Evolutionary conservation across 1,139 yeast genomes (phyloP).

Genomic region (Kazachstania sp.): DNA sequence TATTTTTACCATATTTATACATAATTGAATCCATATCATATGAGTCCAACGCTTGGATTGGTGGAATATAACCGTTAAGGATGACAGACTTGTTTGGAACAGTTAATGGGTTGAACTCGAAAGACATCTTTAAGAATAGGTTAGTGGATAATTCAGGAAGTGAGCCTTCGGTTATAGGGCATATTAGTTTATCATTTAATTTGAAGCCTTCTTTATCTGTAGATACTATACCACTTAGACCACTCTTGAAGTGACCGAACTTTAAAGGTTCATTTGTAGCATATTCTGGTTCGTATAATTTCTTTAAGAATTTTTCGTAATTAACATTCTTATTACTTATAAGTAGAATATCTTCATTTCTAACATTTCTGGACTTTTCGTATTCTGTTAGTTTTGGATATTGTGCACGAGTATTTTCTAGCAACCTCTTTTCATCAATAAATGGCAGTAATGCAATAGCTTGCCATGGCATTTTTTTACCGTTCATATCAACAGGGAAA

Average conservation of each 20-base stretch:
- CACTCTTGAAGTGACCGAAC: constrained; percentile 43
- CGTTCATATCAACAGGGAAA: constrained; percentile 89
- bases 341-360: constrained; percentile 52
- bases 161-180: constrained; percentile 50
- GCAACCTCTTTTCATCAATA: constrained; percentile 71
- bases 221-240: constrained; percentile 60
- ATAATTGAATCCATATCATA: constrained; percentile 62
- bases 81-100: constrained; percentile 69
- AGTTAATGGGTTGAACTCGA: constrained; percentile 50
- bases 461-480: constrained; percentile 92
- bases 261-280: constrained; percentile 18
- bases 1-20: constrained; percentile 30
- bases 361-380: constrained; percentile 64
- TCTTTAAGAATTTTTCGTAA: constrained; percentile 25
- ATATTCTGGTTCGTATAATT: constrained; percentile 28
- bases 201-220: constrained; percentile 39
- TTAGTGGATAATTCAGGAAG: constrained; percentile 51
- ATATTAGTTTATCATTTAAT: constrained; percentile 40
- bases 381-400: constrained; percentile 57
- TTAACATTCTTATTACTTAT: constrained; percentile 47
- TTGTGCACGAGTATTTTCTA: constrained; percentile 55
- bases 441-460: constrained; percentile 88
- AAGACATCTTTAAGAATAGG: constrained; percentile 49
- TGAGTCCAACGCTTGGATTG: constrained; percentile 49
- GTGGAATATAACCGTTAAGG: constrained; percentile 67